Percentiles rank a stretch among this genome's conserved stretches.
Conservation (phyloP, 192 early-diverging fungal genomes). For the Entomortierella chlamydospora region DNA sequence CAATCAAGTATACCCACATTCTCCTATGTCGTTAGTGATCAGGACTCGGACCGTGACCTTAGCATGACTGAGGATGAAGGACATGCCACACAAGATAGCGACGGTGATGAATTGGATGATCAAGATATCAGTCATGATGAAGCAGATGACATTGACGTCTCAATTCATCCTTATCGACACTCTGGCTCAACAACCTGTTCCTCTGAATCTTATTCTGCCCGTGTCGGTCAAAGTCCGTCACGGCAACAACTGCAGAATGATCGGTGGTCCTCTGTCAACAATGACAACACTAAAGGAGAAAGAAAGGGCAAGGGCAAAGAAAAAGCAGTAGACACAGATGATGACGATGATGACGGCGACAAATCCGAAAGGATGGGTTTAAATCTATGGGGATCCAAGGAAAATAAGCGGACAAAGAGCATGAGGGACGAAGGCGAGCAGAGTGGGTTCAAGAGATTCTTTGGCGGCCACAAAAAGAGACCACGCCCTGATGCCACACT, state of each 20-base stretch:
- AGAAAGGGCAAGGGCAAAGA: conserved; percentile 15
- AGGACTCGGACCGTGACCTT: conserved; percentile 1
- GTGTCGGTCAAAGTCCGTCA: neutral
- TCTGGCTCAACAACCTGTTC: neutral
- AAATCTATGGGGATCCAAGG: neutral
- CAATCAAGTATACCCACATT: conserved; percentile 23
- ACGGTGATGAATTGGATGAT: conserved; percentile 28
- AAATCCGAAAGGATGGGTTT: neutral
- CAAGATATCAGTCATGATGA: conserved; percentile 26
- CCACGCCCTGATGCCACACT: conserved; percentile 6
- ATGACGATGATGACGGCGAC: neutral
- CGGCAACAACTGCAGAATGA: neutral
- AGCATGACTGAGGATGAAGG: conserved; percentile 1
- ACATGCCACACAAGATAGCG: conserved; percentile 3
- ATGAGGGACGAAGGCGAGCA: conserved; percentile 42
- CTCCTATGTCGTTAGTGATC: conserved; percentile 38
- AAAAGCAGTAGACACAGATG: neutral
- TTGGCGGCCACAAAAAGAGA: conserved; percentile 9
- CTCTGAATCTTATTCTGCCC: conserved; percentile 33
- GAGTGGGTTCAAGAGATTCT: conserved; percentile 22
- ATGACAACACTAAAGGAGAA: neutral
- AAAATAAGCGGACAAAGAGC: conserved; percentile 33
- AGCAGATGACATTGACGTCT: neutral
- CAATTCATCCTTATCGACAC: neutral
- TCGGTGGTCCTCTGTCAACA: too few relatives aligned